Percentiles rank a stretch among this genome's conserved stretches.
These are phyloP conservation scores for Myrmaecium sp. DNA, from an alignment of 2,329 filamentous ascomycete genomes.

Conservation along the genomic window DNA sequence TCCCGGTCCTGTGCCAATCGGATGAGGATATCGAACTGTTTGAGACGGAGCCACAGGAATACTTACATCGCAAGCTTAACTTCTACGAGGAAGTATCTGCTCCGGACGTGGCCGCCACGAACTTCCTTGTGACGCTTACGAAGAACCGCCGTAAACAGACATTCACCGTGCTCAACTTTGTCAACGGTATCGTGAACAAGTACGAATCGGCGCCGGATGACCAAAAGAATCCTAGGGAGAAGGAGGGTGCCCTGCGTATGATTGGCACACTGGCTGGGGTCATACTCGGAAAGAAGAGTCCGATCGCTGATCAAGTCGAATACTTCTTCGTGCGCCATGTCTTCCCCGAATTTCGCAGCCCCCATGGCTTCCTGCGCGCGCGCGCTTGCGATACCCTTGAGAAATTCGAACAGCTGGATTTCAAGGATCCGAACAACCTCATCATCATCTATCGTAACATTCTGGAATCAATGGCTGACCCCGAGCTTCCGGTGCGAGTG, in stretches of 20 bases:
- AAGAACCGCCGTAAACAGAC: slow-evolving; percentile 92
- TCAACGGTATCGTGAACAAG: slow-evolving; percentile 86
- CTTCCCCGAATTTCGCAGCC: slow-evolving; percentile 91
- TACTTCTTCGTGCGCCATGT: slow-evolving; percentile 98
- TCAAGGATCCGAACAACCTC: slow-evolving; percentile 90
- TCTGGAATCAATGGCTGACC: slow-evolving; percentile 87
- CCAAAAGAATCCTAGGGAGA: slow-evolving; percentile 85
- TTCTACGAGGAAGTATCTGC: slow-evolving; percentile 95
- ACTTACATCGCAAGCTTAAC: slow-evolving; percentile 91
- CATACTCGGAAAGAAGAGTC: slow-evolving; percentile 94
- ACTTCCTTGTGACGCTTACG: slow-evolving; percentile 87
- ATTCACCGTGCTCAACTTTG: slow-evolving; percentile 83
- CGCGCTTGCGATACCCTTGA: slow-evolving; percentile 93
- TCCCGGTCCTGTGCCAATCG: slow-evolving; percentile 84
- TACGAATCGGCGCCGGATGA: slow-evolving; percentile 73
- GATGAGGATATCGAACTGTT: slow-evolving; percentile 90
- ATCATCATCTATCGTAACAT: slow-evolving; percentile 95
- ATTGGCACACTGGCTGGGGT: slow-evolving; percentile 89
- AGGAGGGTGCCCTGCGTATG: slow-evolving; percentile 93
- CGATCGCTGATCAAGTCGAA: slow-evolving; percentile 92
- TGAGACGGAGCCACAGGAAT: slow-evolving; percentile 86
- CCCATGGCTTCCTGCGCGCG: slow-evolving; percentile 80
- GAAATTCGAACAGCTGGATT: slow-evolving; percentile 94
- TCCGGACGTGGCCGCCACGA: slow-evolving; percentile 87
- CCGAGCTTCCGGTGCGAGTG: slow-evolving; percentile 82